Base-by-base conservation (phyloP, 2,329 filamentous ascomycete species). In the Clathrospora elynae region DNA sequence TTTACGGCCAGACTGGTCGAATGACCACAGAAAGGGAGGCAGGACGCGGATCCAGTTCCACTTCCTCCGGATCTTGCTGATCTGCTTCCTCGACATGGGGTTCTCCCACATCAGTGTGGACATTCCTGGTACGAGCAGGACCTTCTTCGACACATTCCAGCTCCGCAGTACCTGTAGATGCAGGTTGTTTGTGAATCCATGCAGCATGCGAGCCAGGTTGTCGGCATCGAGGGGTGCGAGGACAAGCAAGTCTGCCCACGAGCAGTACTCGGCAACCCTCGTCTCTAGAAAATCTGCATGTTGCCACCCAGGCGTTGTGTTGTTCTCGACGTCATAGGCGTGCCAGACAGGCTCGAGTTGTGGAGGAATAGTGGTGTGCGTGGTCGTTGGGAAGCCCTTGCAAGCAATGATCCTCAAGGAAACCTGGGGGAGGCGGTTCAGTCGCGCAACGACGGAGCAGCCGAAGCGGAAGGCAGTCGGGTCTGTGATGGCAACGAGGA, bases 21-120 rank as follows among this genome's bases (percentile, higher is more conserved):
- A 93, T 53, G 85, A 82, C 88, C 89, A 96, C 11, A 95, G 71
- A 22, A 95, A 83, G 0, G 91, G 90, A 28, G 87, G 79, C 66
- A 96, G 79, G 29, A 93, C 83, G 49, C 86, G 81, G 37, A 96
- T 82, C 89, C 90, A 96, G 38, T 85, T 85, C 89, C 89, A 95
- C 67, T 90, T 91, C 51, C 83, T 78, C 52, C 85, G 80, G 28
- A 96, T 82, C 71, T 95, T 93, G 70, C 82, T 86, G 48, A 96
- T 79, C 64, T 96, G 90, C 60, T 90, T 87, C 73, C 88, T 88
- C 11, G 89, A 95, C 73, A 91, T 85, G 2, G 90, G 89, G 60
- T 93, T 90, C 64, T 91, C 84, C 90, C 90, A 95, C 83, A 92
- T 90, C 47, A 87, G 80, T 1, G 83, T 83, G 22, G 88, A 92